A percentile compares a stretch with the other conserved stretches of the same genome.
phyloP scores from a whole-genome alignment of 768 basidiomycete genomes.

The Chiua virens region DNA sequence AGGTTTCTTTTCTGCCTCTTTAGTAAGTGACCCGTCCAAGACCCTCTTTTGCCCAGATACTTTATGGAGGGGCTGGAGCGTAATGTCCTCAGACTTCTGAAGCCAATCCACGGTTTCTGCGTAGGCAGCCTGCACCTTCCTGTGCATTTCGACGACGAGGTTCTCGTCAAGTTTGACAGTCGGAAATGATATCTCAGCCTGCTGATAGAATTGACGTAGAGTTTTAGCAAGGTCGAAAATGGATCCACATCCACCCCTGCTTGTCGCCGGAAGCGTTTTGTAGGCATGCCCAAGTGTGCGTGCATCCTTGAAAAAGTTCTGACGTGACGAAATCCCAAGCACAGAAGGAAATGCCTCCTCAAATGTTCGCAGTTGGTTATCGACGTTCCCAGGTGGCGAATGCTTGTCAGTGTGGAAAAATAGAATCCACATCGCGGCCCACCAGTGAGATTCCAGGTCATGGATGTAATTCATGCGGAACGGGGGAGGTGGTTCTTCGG shows the following conservation, averaged over 20 bases:
- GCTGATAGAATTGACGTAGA: not conserved
- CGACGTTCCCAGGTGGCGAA: not conserved
- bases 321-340: not conserved
- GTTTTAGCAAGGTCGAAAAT: not conserved
- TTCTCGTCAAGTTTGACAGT: not conserved
- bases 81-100: too few relatives aligned
- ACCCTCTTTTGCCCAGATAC: too few relatives aligned
- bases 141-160: not conserved
- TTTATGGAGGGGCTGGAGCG: too few relatives aligned
- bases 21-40: too few relatives aligned
- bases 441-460: slow-evolving; percentile 15
- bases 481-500: not conserved
- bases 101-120: too few relatives aligned
- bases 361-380: not conserved
- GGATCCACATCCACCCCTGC: not conserved
- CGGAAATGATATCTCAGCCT: not conserved
- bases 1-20: too few relatives aligned
- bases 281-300: not conserved
- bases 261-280: not conserved
- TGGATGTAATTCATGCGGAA: slow-evolving; percentile 17
- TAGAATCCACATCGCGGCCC: slow-evolving; percentile 7
- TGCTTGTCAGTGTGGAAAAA: not conserved
- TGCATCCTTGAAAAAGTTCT: not conserved
- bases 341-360: not conserved
- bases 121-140: too few relatives aligned